Evolutionary conservation across 257 asterid species (phyloP), one percentile per base, ranked within the genome.

Genomic region (Nicotiana paniculata): DNA sequence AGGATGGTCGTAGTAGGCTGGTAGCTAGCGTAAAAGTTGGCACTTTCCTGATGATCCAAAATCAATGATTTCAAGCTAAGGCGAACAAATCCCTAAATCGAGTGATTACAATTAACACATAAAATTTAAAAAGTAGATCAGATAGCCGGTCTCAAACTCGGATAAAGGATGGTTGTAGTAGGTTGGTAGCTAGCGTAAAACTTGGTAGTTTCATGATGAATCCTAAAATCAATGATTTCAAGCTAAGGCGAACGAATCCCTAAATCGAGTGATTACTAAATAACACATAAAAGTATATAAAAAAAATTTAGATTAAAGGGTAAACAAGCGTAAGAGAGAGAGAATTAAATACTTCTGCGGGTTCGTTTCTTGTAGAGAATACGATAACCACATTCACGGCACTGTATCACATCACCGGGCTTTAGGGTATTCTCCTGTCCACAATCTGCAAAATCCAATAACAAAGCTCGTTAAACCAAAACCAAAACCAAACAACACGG

Each of bases 281-380:
- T 0, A 39, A 39, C 33, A 39, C 33, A 69, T 5, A 69, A 70
- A 70, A 70, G 0, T 11, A 21, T 21, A 21, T 3, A 26, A 64
- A 32, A 15, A 51, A 5, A 21, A 21, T 21, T 21, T 0, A 15
- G 1, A 72, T 21, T 72, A 72, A 46, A 24, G 21, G 39, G 33
- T 39, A n/a, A 39, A 24, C 24, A 72, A 11, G 35, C 6, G 1
- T 4, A 5, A 67, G 18, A 32, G 48, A 43, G 48, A 48, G 21
- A 35, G 12, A 77, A 63, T 46, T 91, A 89, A 46, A 2, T 70
- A 72, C 97, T 93, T 89, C 96, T 85, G 85, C 97, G 97, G 65
- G 97, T 93, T 21, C 98, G 96, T 81, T 95, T 95, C 96, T 95
- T 95, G 92, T 95, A 95, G 37, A 95, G 93, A 82, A 95, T 92